These are phyloP conservation scores for Talaromyces ruber DNA, from an alignment of 495 filamentous ascomycete species.

Conservation along the genomic window DNA sequence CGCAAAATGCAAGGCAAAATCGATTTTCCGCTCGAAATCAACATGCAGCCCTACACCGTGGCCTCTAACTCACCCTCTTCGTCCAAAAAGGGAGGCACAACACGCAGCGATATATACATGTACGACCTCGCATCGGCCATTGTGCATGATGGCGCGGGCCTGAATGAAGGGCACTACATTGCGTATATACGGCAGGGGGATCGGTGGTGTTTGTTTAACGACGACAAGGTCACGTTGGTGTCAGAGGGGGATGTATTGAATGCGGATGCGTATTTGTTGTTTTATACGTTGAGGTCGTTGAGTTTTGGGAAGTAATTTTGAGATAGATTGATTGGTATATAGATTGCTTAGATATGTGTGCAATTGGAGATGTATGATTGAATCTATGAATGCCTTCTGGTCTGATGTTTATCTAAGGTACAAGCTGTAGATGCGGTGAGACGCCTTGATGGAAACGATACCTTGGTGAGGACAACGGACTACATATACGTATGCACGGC, in stretches of 20 bases:
- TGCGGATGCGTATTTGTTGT: conserved; percentile 77
- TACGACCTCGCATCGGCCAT: conserved; percentile 83
- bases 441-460: too few species aligned
- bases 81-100: conserved; percentile 24
- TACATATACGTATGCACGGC: too few species aligned
- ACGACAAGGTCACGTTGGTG: conserved; percentile 77
- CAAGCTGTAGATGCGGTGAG: too few species aligned
- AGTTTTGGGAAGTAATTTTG: conserved; percentile 6
- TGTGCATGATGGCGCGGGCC: conserved; percentile 68
- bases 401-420: too few species aligned
- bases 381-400: neutral
- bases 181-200: conserved; percentile 74
- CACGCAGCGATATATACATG: conserved; percentile 38
- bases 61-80: conserved; percentile 37
- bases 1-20: conserved; percentile 77
- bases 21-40: conserved; percentile 74
- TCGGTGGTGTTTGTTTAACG: conserved; percentile 90
- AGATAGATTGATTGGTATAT: neutral
- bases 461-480: too few species aligned
- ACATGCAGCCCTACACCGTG: conserved; percentile 75
- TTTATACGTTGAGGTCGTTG: conserved; percentile 68
- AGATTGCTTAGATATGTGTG: neutral
- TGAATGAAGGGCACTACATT: conserved; percentile 85
- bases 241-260: conserved; percentile 69
- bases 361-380: neutral